Base-by-base conservation (phyloP, 768 basidiomycete species). In the Podaxis sp. region DNA sequence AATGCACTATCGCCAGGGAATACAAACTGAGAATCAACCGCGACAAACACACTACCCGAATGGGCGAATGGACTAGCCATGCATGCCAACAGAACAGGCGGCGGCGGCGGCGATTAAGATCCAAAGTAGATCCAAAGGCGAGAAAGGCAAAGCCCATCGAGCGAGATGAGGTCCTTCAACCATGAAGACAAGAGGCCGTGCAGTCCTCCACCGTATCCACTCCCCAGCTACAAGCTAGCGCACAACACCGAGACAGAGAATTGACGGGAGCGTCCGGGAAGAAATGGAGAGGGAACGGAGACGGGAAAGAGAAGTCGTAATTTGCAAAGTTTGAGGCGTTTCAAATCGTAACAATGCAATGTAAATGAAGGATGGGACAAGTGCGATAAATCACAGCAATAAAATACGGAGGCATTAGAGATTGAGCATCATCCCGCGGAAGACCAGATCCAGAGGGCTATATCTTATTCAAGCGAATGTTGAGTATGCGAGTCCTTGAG, bases 21-120 rank as follows among this genome's bases (percentile, higher is more conserved):
- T 27, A 55, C 28, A 18, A 3, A 46, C 44, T n/a, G 48, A 61
- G 44, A 47, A 60, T 57, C 47, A 47, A 50, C 16, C 62, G 65
- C 62, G 65, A 62, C 69, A 71, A 69, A 64, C 72, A 63, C 67
- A 35, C 64, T n/a, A 55, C 61, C 68, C 69, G 63, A 63, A 59
- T 40, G 62, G 57, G 68, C 56, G 68, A 64, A 50, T 68, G 74
- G 76, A 70, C 78, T 79, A 70, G 79, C 77, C 74, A 68, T 63
- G 56, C 74, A 68, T 63, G 56, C 59, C 59, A 54, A 25, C 53
- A 54, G 42, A 48, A 54, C 59, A 53, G 48, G 28, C 18, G 32
- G 42, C 28, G 42, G 42, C 28, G 42, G 52, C 53, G 44, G n/a
- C 51, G 52, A 35, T 48, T 44, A 48, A 55, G 18, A n/a, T 55